phyloP scores from a whole-genome alignment of 2,329 filamentous ascomycete genomes.

The Nothophaeocryptopus gaeumannii region DNA sequence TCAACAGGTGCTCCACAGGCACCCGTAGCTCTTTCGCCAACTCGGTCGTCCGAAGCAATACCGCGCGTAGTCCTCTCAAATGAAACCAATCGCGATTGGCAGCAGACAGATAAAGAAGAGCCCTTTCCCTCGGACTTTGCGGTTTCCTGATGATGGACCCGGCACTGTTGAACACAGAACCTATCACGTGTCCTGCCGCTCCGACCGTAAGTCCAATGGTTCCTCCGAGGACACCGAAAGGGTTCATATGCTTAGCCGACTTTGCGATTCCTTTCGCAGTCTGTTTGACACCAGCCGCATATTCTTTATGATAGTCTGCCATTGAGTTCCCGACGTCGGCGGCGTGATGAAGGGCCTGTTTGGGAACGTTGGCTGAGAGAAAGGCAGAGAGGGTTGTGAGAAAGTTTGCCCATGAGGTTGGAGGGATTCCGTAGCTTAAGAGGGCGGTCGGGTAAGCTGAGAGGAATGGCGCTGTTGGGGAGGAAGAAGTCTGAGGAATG shows the following conservation, averaged over 20 bases:
- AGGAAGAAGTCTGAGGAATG: constrained; percentile 18
- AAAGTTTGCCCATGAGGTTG: constrained; percentile 18
- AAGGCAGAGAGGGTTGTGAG: constrained; percentile 23
- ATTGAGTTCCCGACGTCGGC: constrained; percentile 15
- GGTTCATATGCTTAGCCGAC: constrained; percentile 16
- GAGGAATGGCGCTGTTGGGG: constrained; percentile 16
- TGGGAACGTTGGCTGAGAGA: constrained; percentile 19
- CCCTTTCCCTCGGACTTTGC: constrained; percentile 20
- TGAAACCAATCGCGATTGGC: constrained; percentile 24
- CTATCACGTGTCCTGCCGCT: constrained; percentile 16
- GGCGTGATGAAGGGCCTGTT: constrained; percentile 23
- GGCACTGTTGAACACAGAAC: constrained; percentile 14
- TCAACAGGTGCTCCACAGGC: constrained; percentile 6
- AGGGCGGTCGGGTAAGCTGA: constrained; percentile 15
- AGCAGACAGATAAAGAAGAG: constrained; percentile 18
- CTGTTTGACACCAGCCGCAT: constrained; percentile 15
- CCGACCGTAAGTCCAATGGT: constrained; percentile 20
- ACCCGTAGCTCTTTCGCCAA: constrained; percentile 9
- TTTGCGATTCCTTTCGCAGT: constrained; percentile 14
- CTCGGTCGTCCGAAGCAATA: constrained; percentile 17
- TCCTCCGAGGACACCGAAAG: constrained; percentile 19
- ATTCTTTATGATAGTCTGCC: constrained; percentile 18
- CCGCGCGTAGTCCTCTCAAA: constrained; percentile 15
- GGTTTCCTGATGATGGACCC: constrained; percentile 15
- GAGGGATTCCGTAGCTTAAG: constrained; percentile 19